These are phyloP conservation scores for Aspergillus felis DNA, from an alignment of 2,329 filamentous ascomycete species.

Conservation along the genomic window DNA sequence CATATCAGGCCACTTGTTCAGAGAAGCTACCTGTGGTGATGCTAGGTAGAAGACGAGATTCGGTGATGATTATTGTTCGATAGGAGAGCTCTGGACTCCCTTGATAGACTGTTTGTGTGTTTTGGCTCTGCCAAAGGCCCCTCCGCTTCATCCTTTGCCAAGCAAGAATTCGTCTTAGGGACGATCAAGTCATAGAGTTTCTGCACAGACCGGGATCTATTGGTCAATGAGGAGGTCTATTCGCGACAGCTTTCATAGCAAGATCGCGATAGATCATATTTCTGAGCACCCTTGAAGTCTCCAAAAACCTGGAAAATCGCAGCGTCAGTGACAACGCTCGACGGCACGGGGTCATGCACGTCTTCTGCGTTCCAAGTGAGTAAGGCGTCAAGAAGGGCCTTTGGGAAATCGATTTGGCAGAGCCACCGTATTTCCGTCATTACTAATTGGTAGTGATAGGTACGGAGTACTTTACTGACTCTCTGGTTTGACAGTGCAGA, in stretches of 20 bases:
- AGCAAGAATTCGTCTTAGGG: too few relatives aligned
- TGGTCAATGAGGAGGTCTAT: not conserved
- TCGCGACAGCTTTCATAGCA: not conserved
- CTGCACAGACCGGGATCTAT: not conserved
- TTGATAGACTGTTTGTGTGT: not conserved
- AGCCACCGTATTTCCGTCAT: not conserved
- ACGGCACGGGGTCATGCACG: constrained; percentile 2
- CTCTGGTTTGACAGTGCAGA: not conserved
- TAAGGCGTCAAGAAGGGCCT: not conserved
- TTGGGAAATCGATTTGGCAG: not conserved
- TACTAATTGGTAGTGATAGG: not conserved
- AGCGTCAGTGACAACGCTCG: constrained; percentile 5
- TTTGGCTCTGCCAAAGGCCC: not conserved
- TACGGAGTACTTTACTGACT: too few relatives aligned
- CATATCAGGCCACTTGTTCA: not conserved
- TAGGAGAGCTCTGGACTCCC: not conserved
- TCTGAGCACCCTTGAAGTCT: constrained; percentile 2
- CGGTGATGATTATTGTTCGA: not conserved
- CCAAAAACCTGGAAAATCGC: constrained; percentile 10
- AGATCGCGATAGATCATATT: constrained; percentile 16
- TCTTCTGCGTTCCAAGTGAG: not conserved
- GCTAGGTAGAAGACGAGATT: not conserved
- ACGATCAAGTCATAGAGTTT: not conserved
- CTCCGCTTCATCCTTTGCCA: not conserved
- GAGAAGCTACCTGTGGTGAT: not conserved